These are phyloP conservation scores for Cucurbita maxima DNA, from an alignment of 306 rosid genomes.

Conservation along the genomic window DNA sequence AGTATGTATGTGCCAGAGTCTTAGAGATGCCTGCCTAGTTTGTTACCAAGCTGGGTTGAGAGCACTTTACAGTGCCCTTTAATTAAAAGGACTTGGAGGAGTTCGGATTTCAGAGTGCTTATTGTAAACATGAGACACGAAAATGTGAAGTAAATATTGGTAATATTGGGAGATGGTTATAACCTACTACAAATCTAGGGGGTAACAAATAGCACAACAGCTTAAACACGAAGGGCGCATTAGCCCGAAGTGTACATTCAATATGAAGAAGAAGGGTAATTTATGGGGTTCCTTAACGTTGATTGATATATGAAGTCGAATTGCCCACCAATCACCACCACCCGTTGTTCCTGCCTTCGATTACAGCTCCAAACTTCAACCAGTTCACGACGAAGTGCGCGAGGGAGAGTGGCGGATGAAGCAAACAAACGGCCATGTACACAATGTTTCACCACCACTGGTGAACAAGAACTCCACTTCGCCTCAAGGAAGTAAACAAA, in stretches of 20 bases:
- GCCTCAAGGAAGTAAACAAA: slow-evolving; percentile 58
- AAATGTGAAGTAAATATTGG: neutral
- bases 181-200: neutral
- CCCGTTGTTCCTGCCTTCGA: neutral
- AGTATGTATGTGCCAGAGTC: neutral
- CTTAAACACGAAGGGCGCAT: neutral
- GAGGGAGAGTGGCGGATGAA: neutral
- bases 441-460: slow-evolving; percentile 62
- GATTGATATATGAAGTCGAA: neutral
- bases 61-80: neutral
- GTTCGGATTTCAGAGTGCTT: neutral
- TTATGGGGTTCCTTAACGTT: no score
- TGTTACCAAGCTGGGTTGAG: neutral
- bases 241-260: neutral
- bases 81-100: neutral
- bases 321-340: neutral
- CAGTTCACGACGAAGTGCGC: neutral
- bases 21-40: neutral
- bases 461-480: slow-evolving; percentile 91
- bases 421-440: neutral
- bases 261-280: no score
- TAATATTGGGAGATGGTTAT: neutral
- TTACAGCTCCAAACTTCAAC: neutral
- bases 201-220: neutral
- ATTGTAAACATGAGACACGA: neutral